Evolutionary conservation across 495 filamentous ascomycete genomes (phyloP), one percentile per base, ranked within the genome.

Genomic region (Cairneyella variabilis): DNA sequence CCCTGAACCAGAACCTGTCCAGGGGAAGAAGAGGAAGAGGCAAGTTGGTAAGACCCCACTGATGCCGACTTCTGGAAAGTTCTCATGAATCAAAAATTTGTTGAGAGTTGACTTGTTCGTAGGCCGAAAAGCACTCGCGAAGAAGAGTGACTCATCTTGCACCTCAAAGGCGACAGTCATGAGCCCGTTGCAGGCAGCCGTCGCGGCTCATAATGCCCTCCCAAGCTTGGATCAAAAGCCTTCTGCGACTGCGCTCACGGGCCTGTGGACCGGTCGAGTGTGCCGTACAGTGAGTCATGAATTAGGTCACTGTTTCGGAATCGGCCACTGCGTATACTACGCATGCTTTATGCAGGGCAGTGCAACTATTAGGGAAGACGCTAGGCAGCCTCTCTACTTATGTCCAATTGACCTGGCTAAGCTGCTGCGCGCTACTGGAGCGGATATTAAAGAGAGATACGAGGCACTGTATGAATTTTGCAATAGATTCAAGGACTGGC

Each of bases 261-360:
- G 56, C 0, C 61, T 84, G 1, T 86, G 83, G 83, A 70, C 84
- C 18, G 74, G 71, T 5, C 69, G 80, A 6, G 54, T 82, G 1
- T 78, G 73, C 26, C 74, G 80, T 22, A 86, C 83, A 0, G 76
- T 73, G 5, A 69, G 71, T 6, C 83, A 87, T 60, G 84, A 88
- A 61, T 63, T 88, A 5, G 81, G 82, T 1, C 84, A 86, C 55
- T 88, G 83, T 61, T 76, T 88, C 41, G 79, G 77, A 0, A 69
- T 88, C 3, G 83, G 63, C 7, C 85, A 88, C 60, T 87, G 84
- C 60, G 64, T 76, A 2, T 89, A 85, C 56, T 86, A 86, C 57
- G 84, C 84, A 0, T 88, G 84, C 56, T 71, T 72, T 25, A 87
- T 88, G 84, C 83, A 88, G 58, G 75, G 80, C 23, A 83, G 77